Percentiles rank a stretch among this genome's conserved stretches.
Conservation (phyloP, 257 asterid species). For the Penstemon eatonii region DNA sequence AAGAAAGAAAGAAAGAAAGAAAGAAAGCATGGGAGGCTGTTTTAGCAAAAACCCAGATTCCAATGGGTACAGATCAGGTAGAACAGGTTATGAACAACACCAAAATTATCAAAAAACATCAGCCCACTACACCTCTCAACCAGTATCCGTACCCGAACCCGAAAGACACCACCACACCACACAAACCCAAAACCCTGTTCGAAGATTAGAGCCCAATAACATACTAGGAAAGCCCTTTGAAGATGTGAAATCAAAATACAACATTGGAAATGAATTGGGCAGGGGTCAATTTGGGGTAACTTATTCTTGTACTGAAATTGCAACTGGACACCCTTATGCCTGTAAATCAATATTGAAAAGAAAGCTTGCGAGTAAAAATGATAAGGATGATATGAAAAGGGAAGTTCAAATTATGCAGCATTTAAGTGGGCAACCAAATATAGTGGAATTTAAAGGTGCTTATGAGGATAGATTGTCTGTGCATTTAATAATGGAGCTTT, state of each 20-base stretch:
- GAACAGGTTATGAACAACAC: constrained; percentile 28
- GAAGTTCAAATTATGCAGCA: constrained; percentile 75
- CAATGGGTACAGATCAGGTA: constrained; percentile 45
- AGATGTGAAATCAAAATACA: constrained; percentile 48
- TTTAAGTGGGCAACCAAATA: constrained; percentile 69
- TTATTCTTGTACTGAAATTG: constrained; percentile 51
- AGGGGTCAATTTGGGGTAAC: constrained; percentile 77
- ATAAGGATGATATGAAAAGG: constrained; percentile 69
- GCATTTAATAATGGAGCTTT: constrained; percentile 68
- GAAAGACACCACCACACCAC: constrained; percentile 24
- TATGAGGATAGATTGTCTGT: constrained; percentile 61
- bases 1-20: background rate
- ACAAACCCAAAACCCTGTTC: constrained; percentile 32
- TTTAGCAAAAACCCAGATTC: constrained; percentile 47
- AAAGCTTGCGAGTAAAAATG: constrained; percentile 62
- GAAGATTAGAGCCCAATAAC: constrained; percentile 50
- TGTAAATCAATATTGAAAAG: constrained; percentile 66
- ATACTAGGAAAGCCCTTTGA: constrained; percentile 66
- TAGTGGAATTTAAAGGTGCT: constrained; percentile 68
- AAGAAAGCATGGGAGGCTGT: constrained; percentile 50
- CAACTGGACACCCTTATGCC: constrained; percentile 49
- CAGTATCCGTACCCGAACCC: constrained; percentile 22
- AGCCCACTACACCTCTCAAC: constrained; percentile 25
- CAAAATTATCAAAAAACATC: constrained; percentile 34
- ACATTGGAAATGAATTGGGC: constrained; percentile 61